Percentiles rank a stretch among this genome's conserved stretches.
phyloP scores from a whole-genome alignment of 2,329 filamentous ascomycete species.

The Fusarium continuum region DNA sequence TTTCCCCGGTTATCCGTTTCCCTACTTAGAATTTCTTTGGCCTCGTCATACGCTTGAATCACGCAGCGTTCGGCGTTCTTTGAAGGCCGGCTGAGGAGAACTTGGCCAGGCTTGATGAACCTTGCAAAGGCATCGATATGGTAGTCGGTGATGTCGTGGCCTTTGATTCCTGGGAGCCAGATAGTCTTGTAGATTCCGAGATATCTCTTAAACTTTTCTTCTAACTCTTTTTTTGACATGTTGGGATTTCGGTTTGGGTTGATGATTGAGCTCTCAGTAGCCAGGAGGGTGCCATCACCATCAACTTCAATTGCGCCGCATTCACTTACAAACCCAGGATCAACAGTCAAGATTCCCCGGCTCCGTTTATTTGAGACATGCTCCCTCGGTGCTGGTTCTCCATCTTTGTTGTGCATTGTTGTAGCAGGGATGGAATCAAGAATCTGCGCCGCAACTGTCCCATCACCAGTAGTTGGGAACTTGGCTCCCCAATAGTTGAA shows the following conservation, averaged over 20 bases:
- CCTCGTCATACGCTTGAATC: slow-evolving; percentile 38
- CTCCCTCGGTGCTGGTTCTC: not conserved
- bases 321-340: slow-evolving; percentile 30
- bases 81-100: slow-evolving; percentile 38
- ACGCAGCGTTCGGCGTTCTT: not conserved
- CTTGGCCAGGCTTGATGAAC: slow-evolving; percentile 37
- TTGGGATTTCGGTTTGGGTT: slow-evolving; percentile 45
- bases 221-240: slow-evolving; percentile 27
- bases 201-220: slow-evolving; percentile 30
- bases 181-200: slow-evolving; percentile 42
- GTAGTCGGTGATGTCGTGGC: slow-evolving; percentile 41
- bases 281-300: slow-evolving; percentile 43
- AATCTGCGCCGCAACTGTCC: slow-evolving; percentile 19
- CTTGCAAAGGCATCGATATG: slow-evolving; percentile 45
- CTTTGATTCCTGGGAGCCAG: slow-evolving; percentile 42
- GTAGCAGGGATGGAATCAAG: not conserved
- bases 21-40: slow-evolving; percentile 21
- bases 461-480: slow-evolving; percentile 12
- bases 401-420: not conserved
- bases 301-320: slow-evolving; percentile 44
- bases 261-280: slow-evolving; percentile 44
- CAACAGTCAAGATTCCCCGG: too few species aligned
- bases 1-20: slow-evolving; percentile 37
- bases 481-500: slow-evolving; percentile 47
- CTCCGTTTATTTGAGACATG: too few species aligned